Conservation (phyloP, 768 basidiomycete species). For the Lyophyllum decastes region DNA sequence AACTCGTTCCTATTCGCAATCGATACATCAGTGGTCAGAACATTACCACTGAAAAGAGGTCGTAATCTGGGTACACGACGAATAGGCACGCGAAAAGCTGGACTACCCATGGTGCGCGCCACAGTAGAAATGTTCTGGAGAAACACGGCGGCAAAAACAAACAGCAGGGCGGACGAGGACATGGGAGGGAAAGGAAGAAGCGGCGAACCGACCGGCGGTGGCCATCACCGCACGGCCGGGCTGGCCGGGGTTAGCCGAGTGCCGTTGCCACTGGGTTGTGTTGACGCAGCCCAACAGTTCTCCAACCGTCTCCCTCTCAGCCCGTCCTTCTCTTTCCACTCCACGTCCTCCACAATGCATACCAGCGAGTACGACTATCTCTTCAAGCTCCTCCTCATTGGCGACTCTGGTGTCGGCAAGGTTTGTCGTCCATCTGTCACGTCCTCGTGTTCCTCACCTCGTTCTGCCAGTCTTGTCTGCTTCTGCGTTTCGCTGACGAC, state of each 20-base stretch:
- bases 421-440: conserved; percentile 38
- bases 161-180: not conserved
- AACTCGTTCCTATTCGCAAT: conserved; percentile 33
- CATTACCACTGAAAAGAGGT: not conserved
- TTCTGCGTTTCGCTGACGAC: conserved; percentile 93
- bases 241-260: conserved; percentile 19
- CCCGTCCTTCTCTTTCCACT: conserved; percentile 21
- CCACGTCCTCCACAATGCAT: conserved; percentile 53
- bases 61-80: conserved; percentile 8
- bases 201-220: not conserved
- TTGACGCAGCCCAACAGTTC: conserved; percentile 27
- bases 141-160: not conserved
- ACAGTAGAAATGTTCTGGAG: not conserved
- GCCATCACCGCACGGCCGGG: conserved; percentile 17
- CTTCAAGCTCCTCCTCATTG: conserved; percentile 94
- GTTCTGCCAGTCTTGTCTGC: conserved; percentile 74
- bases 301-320: conserved; percentile 30
- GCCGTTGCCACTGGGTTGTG: conserved; percentile 14
- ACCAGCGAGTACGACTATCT: conserved; percentile 95
- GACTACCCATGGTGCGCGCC: not conserved
- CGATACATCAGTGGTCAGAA: conserved; percentile 23
- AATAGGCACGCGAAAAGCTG: conserved; percentile 16
- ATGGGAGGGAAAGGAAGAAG: not conserved
- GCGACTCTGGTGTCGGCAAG: conserved; percentile 95
- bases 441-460: conserved; percentile 23